phyloP scores from a whole-genome alignment of 2,329 filamentous ascomycete species.

The Chaetomium globosum region DNA sequence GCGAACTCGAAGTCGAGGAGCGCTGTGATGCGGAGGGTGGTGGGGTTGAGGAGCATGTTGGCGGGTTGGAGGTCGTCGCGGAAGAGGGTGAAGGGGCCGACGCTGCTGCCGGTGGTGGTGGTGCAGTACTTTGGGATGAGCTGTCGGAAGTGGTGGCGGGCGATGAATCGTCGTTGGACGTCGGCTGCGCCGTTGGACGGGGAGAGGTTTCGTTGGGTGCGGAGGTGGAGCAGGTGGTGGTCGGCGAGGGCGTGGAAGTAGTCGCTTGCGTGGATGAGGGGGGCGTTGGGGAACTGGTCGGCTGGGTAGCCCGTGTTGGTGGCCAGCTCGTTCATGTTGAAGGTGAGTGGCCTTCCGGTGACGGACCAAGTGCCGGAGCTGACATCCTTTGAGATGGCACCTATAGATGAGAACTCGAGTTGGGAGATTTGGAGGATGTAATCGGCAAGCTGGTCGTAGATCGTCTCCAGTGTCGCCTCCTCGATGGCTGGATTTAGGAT shows the following conservation, averaged over 20 bases:
- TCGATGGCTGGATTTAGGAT: background rate
- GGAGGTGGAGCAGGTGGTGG: conserved; percentile 39
- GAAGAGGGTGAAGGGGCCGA: background rate
- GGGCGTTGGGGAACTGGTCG: background rate
- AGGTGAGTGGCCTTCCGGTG: conserved; percentile 4
- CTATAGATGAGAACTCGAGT: background rate
- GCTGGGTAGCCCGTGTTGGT: conserved; percentile 5
- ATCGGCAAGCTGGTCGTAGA: background rate
- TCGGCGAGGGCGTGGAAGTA: conserved; percentile 40
- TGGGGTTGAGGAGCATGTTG: conserved; percentile 44
- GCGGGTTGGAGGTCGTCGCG: background rate
- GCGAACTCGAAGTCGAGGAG: conserved; percentile 48
- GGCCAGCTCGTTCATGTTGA: conserved; percentile 12
- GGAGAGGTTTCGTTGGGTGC: conserved; percentile 37
- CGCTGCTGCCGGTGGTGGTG: too few species aligned
- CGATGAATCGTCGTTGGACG: background rate
- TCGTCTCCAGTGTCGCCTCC: background rate
- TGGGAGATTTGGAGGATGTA: background rate
- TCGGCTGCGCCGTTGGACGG: background rate
- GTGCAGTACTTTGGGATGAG: background rate
- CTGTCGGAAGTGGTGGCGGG: background rate
- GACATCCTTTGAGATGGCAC: background rate
- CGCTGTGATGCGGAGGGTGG: conserved; percentile 43
- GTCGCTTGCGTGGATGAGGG: background rate
- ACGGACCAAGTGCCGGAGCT: background rate